phyloP scores from a whole-genome alignment of 169 alveolate genomes.

The Amoebophrya sp. region DNA sequence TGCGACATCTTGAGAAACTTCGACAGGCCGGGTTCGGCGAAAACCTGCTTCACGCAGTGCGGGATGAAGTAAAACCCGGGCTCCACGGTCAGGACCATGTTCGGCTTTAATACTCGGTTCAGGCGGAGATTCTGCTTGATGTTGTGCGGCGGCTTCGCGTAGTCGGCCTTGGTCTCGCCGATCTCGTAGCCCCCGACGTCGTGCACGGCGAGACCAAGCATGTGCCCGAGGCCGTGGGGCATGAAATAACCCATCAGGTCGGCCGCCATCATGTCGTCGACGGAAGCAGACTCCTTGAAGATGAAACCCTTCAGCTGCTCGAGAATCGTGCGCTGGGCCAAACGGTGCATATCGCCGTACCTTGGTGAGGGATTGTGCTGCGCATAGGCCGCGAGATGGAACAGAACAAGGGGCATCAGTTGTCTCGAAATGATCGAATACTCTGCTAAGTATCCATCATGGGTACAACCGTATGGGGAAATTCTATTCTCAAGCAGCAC shows the following conservation, averaged over 20 bases:
- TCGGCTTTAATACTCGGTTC: constrained; percentile 47
- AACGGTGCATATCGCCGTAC: constrained; percentile 68
- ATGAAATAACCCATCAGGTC: constrained; percentile 54
- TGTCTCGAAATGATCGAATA: neutral
- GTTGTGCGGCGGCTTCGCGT: too few relatives aligned
- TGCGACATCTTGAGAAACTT: constrained; percentile 33
- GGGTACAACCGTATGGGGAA: too few relatives aligned
- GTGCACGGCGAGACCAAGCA: constrained; percentile 60
- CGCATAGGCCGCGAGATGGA: neutral
- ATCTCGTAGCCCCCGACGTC: constrained; percentile 66
- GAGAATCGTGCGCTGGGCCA: constrained; percentile 56
- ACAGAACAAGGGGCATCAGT: neutral
- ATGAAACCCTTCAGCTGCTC: constrained; percentile 36
- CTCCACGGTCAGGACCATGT: constrained; percentile 56
- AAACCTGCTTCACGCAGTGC: constrained; percentile 42
- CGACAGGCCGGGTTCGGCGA: constrained; percentile 23
- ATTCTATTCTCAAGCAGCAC: too few relatives aligned
- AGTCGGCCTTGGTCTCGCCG: constrained; percentile 29
- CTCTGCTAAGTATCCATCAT: too few relatives aligned
- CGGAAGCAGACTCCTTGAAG: neutral
- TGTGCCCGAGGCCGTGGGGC: constrained; percentile 80
- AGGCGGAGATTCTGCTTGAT: constrained; percentile 34
- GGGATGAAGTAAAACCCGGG: constrained; percentile 66
- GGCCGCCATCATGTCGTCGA: constrained; percentile 18
- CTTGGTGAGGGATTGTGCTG: neutral